Evolutionary conservation across 176 grass and related monocot genomes (phyloP), one percentile per base, ranked within the genome.

Genomic region (Musa beccarii): DNA sequence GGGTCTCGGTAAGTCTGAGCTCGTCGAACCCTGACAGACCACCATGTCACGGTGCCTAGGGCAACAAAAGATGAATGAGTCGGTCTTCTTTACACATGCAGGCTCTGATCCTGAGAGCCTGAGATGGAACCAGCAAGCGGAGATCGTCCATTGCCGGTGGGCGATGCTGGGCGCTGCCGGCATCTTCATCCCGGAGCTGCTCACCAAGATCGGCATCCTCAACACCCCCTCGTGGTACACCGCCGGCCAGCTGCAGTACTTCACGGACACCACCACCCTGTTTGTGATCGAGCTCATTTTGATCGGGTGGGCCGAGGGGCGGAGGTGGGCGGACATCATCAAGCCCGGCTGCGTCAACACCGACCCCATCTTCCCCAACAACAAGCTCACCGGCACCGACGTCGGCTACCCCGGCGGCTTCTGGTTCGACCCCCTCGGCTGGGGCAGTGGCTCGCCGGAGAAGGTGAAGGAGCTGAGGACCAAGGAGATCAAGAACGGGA

Each of bases 401-500:
- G 96, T 99, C 69, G 96, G 90, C 53, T 92, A 99, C 86, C 96
- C 91, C 11, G 96, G 96, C n/a, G 96, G 96, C 2, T 75, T 99
- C 77, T 99, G 96, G 96, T 99, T 99, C 53, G 96, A 95, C 79
- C 96, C 96, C 29, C 84, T 99, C 53, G 89, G 96, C 43, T 95
- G 87, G 89, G 96, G 96, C 63, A 72, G 19, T 72, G 96, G 85
- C 24, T 88, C 86, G 51, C 89, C 96, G 1, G 96, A 87, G 84
- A 89, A 92, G 88, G 43, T 99, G 61, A 99, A 84, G 88, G 96
- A 99, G 74, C 85, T 99, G 81, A 89, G 91, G 77, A 89, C 86
- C 51, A 99, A 99, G 86, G 96, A 99, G 91, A 99, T 99, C 81
- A 99, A 99, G 89, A 99, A 99, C 70, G 96, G 96, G 11, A 85